phyloP scores from a whole-genome alignment of 345 rosid species.

The Populus simonii region DNA sequence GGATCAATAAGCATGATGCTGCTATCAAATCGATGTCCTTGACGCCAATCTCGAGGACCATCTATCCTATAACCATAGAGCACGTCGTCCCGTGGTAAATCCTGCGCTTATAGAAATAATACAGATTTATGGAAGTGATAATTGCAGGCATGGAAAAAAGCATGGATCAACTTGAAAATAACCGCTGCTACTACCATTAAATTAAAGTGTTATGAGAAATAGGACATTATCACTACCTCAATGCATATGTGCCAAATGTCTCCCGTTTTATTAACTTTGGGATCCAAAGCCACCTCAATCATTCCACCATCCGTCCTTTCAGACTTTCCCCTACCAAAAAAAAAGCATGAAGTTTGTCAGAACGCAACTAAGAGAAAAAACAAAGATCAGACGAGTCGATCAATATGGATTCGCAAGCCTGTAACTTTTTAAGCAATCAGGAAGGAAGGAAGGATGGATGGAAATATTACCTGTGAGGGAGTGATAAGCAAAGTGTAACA shows the following conservation, averaged over 20 bases:
- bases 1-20: conserved; percentile 72
- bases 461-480: conserved; percentile 52
- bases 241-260: conserved; percentile 84
- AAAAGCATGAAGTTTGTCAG: neutral
- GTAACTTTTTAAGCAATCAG: neutral
- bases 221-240: conserved; percentile 49
- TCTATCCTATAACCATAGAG: conserved; percentile 86
- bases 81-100: conserved; percentile 60
- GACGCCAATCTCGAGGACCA: conserved; percentile 75
- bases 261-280: conserved; percentile 69
- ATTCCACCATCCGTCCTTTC: conserved; percentile 38
- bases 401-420: neutral
- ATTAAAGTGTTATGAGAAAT: neutral
- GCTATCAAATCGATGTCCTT: conserved; percentile 80
- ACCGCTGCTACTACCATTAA: neutral
- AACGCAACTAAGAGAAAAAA: neutral
- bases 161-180: neutral
- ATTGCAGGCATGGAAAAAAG: neutral
- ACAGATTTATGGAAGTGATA: neutral
- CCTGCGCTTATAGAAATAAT: conserved; percentile 41
- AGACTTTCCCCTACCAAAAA: conserved; percentile 36
- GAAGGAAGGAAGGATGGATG: neutral
- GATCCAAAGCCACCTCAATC: conserved; percentile 73
- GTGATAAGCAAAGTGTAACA: conserved; percentile 72
- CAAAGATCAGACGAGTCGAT: neutral